phyloP scores from a whole-genome alignment of 2,329 filamentous ascomycete species.

The Fusarium domesticum region DNA sequence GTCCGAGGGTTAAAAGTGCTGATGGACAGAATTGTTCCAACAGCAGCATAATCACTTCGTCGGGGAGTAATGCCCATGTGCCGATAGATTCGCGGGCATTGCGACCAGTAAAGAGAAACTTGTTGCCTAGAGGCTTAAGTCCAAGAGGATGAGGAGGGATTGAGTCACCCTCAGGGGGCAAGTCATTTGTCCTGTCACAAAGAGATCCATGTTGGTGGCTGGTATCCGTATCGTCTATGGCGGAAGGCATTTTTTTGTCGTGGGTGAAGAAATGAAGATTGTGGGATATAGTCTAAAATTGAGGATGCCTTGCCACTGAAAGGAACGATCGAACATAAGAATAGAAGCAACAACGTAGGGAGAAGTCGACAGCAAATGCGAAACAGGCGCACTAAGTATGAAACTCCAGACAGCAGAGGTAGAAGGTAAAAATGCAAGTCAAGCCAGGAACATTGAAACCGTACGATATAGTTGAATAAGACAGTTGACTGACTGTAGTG shows the following conservation, averaged over 20 bases:
- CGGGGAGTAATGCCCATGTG: conserved; percentile 65
- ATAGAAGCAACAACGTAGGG: too few species aligned
- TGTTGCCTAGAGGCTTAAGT: conserved; percentile 85
- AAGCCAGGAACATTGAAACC: background rate
- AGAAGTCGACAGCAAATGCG: too few species aligned
- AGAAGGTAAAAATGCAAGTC: conserved; percentile 1
- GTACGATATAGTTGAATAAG: background rate
- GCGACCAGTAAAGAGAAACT: conserved; percentile 60
- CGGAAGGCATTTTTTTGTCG: conserved; percentile 20
- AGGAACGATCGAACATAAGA: background rate
- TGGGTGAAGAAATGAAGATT: conserved; percentile 2
- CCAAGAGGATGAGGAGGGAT: conserved; percentile 79
- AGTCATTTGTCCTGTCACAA: conserved; percentile 22
- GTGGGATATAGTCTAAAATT: background rate
- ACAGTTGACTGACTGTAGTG: background rate
- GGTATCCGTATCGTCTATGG: conserved; percentile 6
- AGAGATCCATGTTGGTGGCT: conserved; percentile 14
- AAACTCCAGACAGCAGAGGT: too few species aligned
- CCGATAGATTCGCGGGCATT: conserved; percentile 69
- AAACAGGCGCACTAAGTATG: too few species aligned
- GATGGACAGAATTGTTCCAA: conserved; percentile 70
- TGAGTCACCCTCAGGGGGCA: conserved; percentile 35
- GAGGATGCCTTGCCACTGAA: background rate
- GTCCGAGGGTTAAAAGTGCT: conserved; percentile 63
- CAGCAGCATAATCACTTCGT: conserved; percentile 74